These are phyloP conservation scores for Cajanus cajan DNA, from an alignment of 306 rosid species.

Conservation along the genomic window DNA sequence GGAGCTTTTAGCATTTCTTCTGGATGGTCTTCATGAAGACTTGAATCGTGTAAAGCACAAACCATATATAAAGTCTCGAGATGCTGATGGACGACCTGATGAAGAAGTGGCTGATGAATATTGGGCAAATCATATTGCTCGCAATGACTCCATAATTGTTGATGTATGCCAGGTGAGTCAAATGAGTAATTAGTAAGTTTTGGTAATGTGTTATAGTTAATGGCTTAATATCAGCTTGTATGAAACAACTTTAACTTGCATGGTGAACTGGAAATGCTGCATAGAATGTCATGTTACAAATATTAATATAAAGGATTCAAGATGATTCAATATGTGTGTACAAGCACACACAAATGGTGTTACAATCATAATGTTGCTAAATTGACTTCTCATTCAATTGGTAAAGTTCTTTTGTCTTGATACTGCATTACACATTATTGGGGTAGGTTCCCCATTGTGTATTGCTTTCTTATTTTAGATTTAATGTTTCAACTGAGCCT, in stretches of 20 bases:
- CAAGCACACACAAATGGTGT: too few species aligned
- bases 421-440: background rate
- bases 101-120: conserved; percentile 98
- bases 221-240: conserved; percentile 23
- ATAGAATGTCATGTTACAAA: conserved; percentile 4
- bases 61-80: conserved; percentile 91
- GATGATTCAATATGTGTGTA: background rate
- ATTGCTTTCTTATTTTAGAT: background rate
- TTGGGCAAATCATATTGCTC: conserved; percentile 98
- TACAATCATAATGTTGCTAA: background rate
- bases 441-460: background rate
- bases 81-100: conserved; percentile 98
- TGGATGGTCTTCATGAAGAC: conserved; percentile 99
- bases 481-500: background rate
- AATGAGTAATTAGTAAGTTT: background rate
- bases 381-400: background rate
- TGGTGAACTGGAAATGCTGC: conserved; percentile 13
- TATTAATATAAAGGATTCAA: background rate
- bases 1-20: conserved; percentile 97
- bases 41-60: conserved; percentile 92
- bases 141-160: conserved; percentile 95
- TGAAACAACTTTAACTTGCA: conserved; percentile 16
- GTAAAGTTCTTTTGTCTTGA: background rate
- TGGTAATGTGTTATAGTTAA: background rate
- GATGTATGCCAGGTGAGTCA: conserved; percentile 95